Conservation (phyloP, 2,329 filamentous ascomycete species). For the Venturiaceae sp. region DNA sequence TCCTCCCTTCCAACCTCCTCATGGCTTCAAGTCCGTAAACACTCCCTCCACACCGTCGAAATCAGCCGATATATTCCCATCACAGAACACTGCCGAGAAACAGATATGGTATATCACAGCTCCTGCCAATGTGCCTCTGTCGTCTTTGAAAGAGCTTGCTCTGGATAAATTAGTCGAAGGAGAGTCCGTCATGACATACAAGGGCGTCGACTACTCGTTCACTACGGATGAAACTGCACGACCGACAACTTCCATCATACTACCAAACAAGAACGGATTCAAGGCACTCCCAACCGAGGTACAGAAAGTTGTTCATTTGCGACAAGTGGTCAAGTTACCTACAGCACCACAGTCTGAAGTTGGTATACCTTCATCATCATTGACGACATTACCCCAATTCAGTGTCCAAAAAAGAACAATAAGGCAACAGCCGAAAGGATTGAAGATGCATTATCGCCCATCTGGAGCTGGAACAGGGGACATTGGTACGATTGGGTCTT, state of each 20-base stretch:
- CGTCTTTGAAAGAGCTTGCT: conserved; percentile 54
- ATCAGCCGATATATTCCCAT: conserved; percentile 41
- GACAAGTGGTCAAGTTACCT: conserved; percentile 50
- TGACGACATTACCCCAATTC: conserved; percentile 22
- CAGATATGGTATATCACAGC: conserved; percentile 75
- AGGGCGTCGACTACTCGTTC: conserved; percentile 54
- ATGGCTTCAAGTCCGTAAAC: conserved; percentile 39
- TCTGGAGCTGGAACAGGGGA: conserved; percentile 45
- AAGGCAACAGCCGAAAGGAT: conserved; percentile 56
- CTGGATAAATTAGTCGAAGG: conserved; percentile 47
- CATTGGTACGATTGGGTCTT: conserved; percentile 30
- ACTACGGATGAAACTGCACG: conserved; percentile 43
- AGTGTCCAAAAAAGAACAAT: conserved; percentile 38
- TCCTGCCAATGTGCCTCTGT: conserved; percentile 59
- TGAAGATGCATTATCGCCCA: conserved; percentile 59
- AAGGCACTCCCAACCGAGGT: conserved; percentile 32
- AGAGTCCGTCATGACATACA: conserved; percentile 49
- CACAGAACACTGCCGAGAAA: conserved; percentile 54
- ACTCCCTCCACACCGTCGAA: conserved; percentile 30
- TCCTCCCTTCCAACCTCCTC: conserved; percentile 24
- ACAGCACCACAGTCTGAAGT: conserved; percentile 26
- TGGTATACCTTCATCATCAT: conserved; percentile 21
- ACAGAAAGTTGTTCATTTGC: conserved; percentile 54
- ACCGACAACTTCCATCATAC: conserved; percentile 48
- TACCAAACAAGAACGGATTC: conserved; percentile 50